These are phyloP conservation scores for Fraxinus cuspidata DNA, from an alignment of 257 asterid genomes.

Conservation along the genomic window DNA sequence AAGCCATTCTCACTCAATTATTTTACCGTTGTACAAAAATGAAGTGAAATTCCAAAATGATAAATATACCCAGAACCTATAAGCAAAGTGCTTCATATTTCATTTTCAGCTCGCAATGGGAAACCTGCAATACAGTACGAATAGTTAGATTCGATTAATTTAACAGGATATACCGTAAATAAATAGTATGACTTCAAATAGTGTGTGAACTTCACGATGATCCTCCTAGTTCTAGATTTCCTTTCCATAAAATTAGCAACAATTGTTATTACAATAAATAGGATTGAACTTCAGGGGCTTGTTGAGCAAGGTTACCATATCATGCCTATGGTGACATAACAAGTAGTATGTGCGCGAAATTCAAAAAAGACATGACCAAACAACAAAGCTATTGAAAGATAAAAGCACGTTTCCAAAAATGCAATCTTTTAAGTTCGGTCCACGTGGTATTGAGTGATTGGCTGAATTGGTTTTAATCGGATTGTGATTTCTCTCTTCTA, in stretches of 20 bases:
- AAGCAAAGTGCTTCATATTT: background rate
- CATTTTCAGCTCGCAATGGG: background rate
- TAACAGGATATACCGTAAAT: background rate
- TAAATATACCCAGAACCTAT: background rate
- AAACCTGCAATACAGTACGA: background rate
- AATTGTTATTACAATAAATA: background rate
- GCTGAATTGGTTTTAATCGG: no score
- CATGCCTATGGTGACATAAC: background rate
- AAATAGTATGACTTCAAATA: background rate
- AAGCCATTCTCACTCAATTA: background rate
- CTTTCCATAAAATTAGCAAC: background rate
- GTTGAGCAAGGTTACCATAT: background rate
- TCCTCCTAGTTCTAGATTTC: background rate
- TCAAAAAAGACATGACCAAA: no score
- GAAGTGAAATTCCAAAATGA: background rate
- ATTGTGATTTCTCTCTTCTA: no score
- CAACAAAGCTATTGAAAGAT: background rate
- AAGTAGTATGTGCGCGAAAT: no score
- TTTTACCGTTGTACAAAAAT: background rate
- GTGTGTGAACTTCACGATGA: background rate
- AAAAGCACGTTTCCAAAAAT: no score
- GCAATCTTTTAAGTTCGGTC: no score
- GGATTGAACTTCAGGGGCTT: background rate
- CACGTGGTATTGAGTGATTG: no score
- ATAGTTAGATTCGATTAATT: background rate